These are phyloP conservation scores for Saprolegnia parasitica DNA, from an alignment of 352 stramenopile genomes.

Conservation along the genomic window DNA sequence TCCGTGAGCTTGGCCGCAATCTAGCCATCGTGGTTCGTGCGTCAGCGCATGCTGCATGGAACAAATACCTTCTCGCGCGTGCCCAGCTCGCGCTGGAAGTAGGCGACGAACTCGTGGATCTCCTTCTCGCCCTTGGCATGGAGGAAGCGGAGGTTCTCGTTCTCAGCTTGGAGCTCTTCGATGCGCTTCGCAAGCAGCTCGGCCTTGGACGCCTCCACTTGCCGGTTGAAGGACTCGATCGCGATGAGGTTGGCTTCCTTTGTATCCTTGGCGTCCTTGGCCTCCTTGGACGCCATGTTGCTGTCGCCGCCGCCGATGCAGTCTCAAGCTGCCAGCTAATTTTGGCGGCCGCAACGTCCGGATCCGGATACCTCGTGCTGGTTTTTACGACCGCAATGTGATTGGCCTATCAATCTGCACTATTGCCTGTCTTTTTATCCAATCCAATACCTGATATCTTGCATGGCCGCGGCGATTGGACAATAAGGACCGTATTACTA, in stretches of 20 bases:
- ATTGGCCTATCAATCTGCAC: no score
- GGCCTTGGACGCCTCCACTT: conserved; percentile 62
- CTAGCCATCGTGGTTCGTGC: conserved; percentile 34
- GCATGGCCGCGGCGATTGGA: not conserved
- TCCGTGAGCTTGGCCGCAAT: conserved; percentile 71
- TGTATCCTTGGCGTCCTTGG: no score
- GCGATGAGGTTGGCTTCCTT: not conserved
- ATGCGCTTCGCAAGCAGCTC: conserved; percentile 57
- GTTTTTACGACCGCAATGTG: no score
- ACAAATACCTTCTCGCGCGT: conserved; percentile 66
- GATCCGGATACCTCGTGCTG: no score
- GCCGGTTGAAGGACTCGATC: conserved; percentile 55
- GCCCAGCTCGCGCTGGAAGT: conserved; percentile 92
- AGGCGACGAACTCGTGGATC: conserved; percentile 92
- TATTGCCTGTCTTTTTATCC: not conserved
- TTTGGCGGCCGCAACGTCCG: no score
- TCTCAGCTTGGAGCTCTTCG: conserved; percentile 62
- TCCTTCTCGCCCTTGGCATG: conserved; percentile 89
- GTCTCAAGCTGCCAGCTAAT: no score
- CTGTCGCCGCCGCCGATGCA: no score
- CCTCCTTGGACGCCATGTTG: no score
- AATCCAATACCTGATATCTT: not conserved
- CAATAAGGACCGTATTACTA: not conserved
- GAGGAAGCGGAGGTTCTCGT: conserved; percentile 65
- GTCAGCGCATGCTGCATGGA: not conserved